Conservation (phyloP, 192 early-diverging fungal genomes). For the Coemansia sp. region DNA sequence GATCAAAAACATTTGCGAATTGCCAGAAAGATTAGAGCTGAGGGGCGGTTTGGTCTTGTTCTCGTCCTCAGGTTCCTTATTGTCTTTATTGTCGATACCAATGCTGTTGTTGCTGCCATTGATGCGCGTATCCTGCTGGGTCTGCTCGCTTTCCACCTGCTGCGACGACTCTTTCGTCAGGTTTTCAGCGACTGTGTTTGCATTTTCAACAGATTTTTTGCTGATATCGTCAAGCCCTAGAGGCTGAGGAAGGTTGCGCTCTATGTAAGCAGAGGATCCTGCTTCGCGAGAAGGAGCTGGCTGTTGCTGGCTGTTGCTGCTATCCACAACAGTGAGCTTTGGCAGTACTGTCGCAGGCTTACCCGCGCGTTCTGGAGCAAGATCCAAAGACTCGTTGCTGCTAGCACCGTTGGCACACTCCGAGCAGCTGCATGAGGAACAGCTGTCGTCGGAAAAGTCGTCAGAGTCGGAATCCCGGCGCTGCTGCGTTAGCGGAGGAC, state of each 20-base stretch:
- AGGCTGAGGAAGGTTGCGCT: conserved; percentile 30
- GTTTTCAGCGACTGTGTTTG: neutral
- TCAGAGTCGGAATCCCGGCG: conserved; percentile 23
- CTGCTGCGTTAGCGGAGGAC: conserved; percentile 27
- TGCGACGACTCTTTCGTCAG: no score
- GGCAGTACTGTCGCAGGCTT: neutral
- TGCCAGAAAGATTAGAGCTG: neutral
- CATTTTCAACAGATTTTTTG: neutral
- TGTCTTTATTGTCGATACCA: neutral
- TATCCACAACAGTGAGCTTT: no score
- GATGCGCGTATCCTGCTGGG: no score
- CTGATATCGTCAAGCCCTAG: conserved; percentile 20
- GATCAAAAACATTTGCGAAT: conserved; percentile 36
- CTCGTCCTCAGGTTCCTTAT: neutral
- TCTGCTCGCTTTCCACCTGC: no score
- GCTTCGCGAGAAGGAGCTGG: neutral
- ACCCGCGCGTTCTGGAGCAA: neutral
- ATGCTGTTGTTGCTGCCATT: neutral
- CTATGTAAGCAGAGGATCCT: conserved; percentile 4
- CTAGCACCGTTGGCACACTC: conserved; percentile 21
- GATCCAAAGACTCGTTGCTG: neutral
- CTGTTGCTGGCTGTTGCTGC: neutral
- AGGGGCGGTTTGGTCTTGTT: no score
- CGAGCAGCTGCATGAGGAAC: conserved; percentile 49
- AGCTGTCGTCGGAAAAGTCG: conserved; percentile 24